A percentile compares a stretch with the other conserved stretches of the same genome.
Conservation (phyloP, 495 filamentous ascomycete genomes). For the Penicillium pulvis region DNA sequence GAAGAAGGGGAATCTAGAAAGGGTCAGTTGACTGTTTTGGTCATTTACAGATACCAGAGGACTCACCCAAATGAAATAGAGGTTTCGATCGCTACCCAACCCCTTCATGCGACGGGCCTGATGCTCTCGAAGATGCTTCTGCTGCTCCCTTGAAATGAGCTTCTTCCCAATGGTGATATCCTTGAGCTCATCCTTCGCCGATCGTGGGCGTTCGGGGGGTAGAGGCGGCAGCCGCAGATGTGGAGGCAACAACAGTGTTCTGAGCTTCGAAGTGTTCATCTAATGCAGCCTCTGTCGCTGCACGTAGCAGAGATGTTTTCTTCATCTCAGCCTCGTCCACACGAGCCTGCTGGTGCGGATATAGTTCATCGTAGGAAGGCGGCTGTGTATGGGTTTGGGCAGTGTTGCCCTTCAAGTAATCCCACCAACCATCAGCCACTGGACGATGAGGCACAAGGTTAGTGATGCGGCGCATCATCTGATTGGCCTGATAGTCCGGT, state of each 20-base stretch:
- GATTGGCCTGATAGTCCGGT: constrained; percentile 72
- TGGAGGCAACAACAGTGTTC: constrained; percentile 36
- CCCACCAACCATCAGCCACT: constrained; percentile 67
- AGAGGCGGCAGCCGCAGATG: constrained; percentile 18
- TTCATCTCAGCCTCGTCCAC: constrained; percentile 56
- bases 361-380: constrained; percentile 82
- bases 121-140: constrained; percentile 68
- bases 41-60: constrained; percentile 4
- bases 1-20: constrained; percentile 48
- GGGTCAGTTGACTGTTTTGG: constrained; percentile 20
- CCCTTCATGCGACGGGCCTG: constrained; percentile 76
- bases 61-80: constrained; percentile 8
- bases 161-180: constrained; percentile 49
- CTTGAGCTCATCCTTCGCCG: constrained; percentile 39
- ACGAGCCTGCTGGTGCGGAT: constrained; percentile 55
- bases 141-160: constrained; percentile 67
- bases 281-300: constrained; percentile 64
- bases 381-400: constrained; percentile 52
- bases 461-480: constrained; percentile 72
- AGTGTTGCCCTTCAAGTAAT: constrained; percentile 57
- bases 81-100: constrained; percentile 69
- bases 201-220: constrained; percentile 45
- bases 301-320: constrained; percentile 59
- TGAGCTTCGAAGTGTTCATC: constrained; percentile 67
- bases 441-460: constrained; percentile 67